A percentile compares a stretch with the other conserved stretches of the same genome.
Conservation (phyloP, 2,329 filamentous ascomycete species). For the Fusarium haematococcum region DNA sequence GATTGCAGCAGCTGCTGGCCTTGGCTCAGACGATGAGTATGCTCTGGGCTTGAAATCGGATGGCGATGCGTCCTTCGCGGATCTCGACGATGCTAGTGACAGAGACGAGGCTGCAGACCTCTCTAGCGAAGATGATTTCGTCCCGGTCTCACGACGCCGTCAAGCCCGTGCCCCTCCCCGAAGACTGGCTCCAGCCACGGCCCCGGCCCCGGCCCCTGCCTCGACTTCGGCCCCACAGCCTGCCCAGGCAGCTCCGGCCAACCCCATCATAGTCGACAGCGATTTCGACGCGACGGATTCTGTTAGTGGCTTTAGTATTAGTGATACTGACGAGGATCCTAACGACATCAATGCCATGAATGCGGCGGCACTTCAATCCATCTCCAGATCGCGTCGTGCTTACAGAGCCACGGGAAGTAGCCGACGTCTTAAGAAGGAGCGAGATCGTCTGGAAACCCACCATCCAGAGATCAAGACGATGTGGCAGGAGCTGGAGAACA, state of each 20-base stretch:
- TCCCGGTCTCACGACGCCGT: slow-evolving; percentile 21
- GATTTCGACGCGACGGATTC: not conserved
- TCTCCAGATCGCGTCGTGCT: slow-evolving; percentile 49
- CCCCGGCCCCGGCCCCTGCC: not conserved
- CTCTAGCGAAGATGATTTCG: slow-evolving; percentile 47
- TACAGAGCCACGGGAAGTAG: slow-evolving; percentile 45
- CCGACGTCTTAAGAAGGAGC: slow-evolving; percentile 57
- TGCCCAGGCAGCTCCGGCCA: not conserved
- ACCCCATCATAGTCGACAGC: not conserved
- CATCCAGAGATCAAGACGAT: slow-evolving; percentile 86
- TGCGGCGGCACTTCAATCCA: slow-evolving; percentile 21
- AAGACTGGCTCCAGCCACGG: not conserved
- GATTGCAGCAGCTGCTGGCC: slow-evolving; percentile 41
- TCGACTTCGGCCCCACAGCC: not conserved
- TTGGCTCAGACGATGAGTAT: slow-evolving; percentile 28
- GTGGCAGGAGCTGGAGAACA: slow-evolving; percentile 81
- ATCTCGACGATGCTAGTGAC: slow-evolving; percentile 32
- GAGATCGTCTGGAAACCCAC: slow-evolving; percentile 75
- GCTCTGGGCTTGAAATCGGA: slow-evolving; percentile 16
- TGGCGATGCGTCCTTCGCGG: slow-evolving; percentile 28
- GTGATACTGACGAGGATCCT: slow-evolving; percentile 37
- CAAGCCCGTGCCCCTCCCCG: slow-evolving; percentile 9
- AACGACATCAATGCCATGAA: slow-evolving; percentile 19
- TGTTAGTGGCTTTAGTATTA: slow-evolving; percentile 18
- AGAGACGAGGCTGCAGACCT: slow-evolving; percentile 23